phyloP scores from a whole-genome alignment of 345 rosid species.

The Zanthoxylum bungeanum region DNA sequence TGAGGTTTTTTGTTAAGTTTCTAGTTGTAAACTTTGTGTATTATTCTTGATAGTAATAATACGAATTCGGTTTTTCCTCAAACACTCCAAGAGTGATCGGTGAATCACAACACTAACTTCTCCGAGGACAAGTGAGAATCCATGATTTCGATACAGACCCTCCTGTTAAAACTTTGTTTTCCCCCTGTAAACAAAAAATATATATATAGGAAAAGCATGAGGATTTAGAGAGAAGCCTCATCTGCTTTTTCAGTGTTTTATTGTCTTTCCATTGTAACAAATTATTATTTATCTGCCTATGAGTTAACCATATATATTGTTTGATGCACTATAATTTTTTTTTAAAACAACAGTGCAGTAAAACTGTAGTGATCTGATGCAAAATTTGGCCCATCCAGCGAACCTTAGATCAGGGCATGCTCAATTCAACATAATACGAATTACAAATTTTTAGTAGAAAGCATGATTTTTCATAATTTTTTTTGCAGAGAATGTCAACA shows the following conservation, averaged over 20 bases:
- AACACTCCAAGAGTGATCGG: too few relatives aligned
- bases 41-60: too few relatives aligned
- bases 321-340: too few relatives aligned
- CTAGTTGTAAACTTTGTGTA: too few relatives aligned
- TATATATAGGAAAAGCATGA: not conserved
- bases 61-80: too few relatives aligned
- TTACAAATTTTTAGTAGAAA: not conserved
- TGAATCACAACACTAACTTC: too few relatives aligned
- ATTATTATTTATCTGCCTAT: not conserved
- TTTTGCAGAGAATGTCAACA: not conserved
- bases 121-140: constrained; percentile 36
- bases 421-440: not conserved
- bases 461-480: not conserved
- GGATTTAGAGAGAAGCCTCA: not conserved
- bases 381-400: not conserved
- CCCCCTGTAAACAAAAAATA: not conserved
- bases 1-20: too few relatives aligned
- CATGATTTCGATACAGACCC: constrained; percentile 16
- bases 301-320: not conserved
- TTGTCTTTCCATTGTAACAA: not conserved
- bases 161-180: not conserved
- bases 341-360: not conserved
- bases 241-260: not conserved
- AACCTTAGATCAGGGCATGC: not conserved
- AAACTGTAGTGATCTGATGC: not conserved